Base-by-base conservation (phyloP, 2,329 filamentous ascomycete species). In the Salinomyces thailandicus region DNA sequence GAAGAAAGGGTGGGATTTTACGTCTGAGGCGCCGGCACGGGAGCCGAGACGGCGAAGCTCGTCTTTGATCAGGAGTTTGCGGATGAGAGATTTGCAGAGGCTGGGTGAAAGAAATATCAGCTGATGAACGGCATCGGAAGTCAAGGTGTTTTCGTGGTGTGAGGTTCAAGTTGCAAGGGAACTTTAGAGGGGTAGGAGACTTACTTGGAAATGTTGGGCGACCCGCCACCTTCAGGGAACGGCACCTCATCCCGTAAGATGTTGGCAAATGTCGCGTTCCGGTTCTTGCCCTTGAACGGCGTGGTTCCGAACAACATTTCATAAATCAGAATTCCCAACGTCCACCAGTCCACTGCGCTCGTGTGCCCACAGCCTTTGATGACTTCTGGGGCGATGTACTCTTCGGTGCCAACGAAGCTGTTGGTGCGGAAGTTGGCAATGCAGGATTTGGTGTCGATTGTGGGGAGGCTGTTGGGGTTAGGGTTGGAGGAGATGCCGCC, bases 271-370 rank as follows among this genome's bases (percentile, higher is more conserved):
- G 91, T 98, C 11, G 87, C 86, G 53, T 96, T 98, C 26, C 91
- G 77, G 62, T 95, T 98, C 75, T 98, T 96, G 50, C 91, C 91
- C 69, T 98, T 98, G 73, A 98, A 98, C 1, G 91, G 91, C 0
- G 91, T 98, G 0, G 89, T 98, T 37, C 91, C 91, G 64, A 89
- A 98, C 22, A 98, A 71, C 91, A 98, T 98, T 63, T 98, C 91
- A 60, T 96, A 98, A 38, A 98, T 86, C 55, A 98, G 65, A 49
- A 98, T 96, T 14, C 91, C 91, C 36, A 98, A 64, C 0, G 91
- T 98, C 91, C 91, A 98, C 91, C 91, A 98, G 61, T 98, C 91
- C 11, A 98, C 91, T 11, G 91, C 91, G 57, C 89, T 96, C 5
- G 91, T 98, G 63, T 98, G 91, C 16, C 91, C 91, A 56, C 89